Base-by-base conservation (phyloP, 2,329 filamentous ascomycete species). In the Paracamarosporium sp. region DNA sequence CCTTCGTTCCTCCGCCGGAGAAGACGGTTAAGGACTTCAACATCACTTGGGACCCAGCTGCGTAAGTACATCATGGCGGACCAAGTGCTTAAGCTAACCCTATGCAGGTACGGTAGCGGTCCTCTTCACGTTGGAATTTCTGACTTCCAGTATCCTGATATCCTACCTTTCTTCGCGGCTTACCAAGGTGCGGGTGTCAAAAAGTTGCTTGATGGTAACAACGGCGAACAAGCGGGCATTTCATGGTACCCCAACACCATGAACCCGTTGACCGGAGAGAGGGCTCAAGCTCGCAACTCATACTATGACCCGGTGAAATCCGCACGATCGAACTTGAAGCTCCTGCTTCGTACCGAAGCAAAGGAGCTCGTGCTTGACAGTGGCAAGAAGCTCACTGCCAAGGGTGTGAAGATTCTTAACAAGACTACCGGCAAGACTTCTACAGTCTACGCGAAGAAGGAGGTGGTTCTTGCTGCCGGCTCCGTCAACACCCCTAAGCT, bases 391-490 rank as follows among this genome's bases (percentile, higher is more conserved):
- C 60, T 69, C 15, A 62, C 57, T 22, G 68, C 67, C 2, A 62
- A 52, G 27, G 70, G 71, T 13, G 70, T 74, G 27, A 66, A 65
- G 41, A 50, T 71, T n/a, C 65, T 60, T 9, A 48, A 64, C 38
- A 64, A 60, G n/a, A 57, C 60, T 27, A 66, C 59, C 5, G 57
- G 56, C n/a, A 46, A 45, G 7, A 61, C 61, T 6, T 61, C 46
- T 17, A 67, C 57, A 8, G 62, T 68, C 1, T 68, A 68, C 45
- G 71, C 69, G 4, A 70, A 61, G 40, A 67, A 69, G 30, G 87
- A 90, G 63, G 80, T 89, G 5, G 79, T 90, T 17, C 68, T 90
- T 1, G 85, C 85, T 1, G 87, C 87, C 1, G 82, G 80, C 25
- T 75, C 69, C 85, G 27, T 81, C 83, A 65, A 86, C 84, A 7